Base-by-base conservation (phyloP, 1,284 basidiomycete genomes). In the Gymnopus androsaceus region DNA sequence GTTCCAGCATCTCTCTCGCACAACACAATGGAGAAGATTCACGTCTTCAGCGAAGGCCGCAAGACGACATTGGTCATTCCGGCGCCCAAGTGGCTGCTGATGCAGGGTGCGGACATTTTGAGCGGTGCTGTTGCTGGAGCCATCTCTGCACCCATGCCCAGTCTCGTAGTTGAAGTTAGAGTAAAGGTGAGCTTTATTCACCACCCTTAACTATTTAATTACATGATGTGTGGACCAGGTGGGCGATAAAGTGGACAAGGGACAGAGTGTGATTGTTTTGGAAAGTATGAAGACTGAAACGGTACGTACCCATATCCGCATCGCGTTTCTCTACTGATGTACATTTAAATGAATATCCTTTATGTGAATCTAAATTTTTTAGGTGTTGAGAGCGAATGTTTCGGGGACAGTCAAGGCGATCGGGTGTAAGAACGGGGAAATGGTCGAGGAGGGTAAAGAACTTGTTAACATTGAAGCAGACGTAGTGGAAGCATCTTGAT, bases 271-370 rank as follows among this genome's bases (percentile, higher is more conserved):
- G 11, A 85, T 94, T 28, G 85, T 96, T 19, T 72, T 96, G 63
- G 94, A 96, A 75, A 95, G 92, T 66, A 97, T 96, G 94, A 97
- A 97, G 83, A 95, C 92, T 61, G 94, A 95, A 76, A 95, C 90
- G 49, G 90, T n/a, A n/a, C n/a, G n/a, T n/a, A n/a, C n/a, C n/a
- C n/a, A n/a, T n/a, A n/a, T n/a, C n/a, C n/a, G n/a, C n/a, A n/a
- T n/a, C n/a, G n/a, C n/a, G n/a, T n/a, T n/a, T n/a, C n/a, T n/a
- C n/a, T n/a, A n/a, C n/a, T n/a, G n/a, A n/a, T n/a, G n/a, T n/a
- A n/a, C n/a, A n/a, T n/a, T n/a, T n/a, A n/a, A n/a, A n/a, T n/a
- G n/a, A n/a, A n/a, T n/a, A n/a, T n/a, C n/a, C n/a, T n/a, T n/a
- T n/a, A n/a, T n/a, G n/a, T n/a, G n/a, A n/a, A n/a, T n/a, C n/a